Percentiles rank a stretch among this genome's conserved stretches.
phyloP scores from a whole-genome alignment of 2,329 filamentous ascomycete species.

The Colletotrichum orchidophilum region DNA sequence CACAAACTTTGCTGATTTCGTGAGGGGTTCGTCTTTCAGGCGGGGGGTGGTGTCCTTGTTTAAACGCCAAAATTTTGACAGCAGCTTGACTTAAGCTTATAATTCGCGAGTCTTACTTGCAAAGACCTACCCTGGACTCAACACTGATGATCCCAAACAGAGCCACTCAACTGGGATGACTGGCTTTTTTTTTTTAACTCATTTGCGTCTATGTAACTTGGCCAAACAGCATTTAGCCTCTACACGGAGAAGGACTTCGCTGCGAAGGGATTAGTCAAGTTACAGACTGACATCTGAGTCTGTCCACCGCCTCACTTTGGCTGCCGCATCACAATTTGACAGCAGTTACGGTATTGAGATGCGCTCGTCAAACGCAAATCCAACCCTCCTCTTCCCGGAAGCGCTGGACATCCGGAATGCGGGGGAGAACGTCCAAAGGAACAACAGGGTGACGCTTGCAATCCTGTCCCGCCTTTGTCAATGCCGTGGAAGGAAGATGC shows the following conservation, averaged over 20 bases:
- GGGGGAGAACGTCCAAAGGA: neutral
- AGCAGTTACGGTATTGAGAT: conserved; percentile 5
- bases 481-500: conserved; percentile 19
- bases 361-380: conserved; percentile 19
- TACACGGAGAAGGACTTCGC: too few relatives aligned
- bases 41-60: conserved; percentile 1
- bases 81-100: conserved; percentile 21
- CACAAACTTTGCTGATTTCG: neutral
- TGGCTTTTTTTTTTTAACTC: too few relatives aligned
- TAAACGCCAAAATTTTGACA: neutral
- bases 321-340: too few relatives aligned
- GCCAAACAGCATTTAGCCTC: too few relatives aligned
- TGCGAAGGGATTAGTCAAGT: too few relatives aligned
- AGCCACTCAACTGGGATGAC: too few relatives aligned
- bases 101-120: neutral
- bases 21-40: neutral
- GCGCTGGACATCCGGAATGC: neutral
- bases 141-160: too few relatives aligned
- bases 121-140: neutral
- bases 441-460: neutral
- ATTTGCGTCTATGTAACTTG: too few relatives aligned
- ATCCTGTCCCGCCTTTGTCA: neutral
- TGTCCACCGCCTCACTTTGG: neutral
- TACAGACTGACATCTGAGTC: too few relatives aligned
- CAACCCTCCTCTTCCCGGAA: conserved; percentile 5